A percentile compares a stretch with the other conserved stretches of the same genome.
These are phyloP conservation scores for Coprinopsis sp. DNA, from an alignment of 768 basidiomycete genomes.

Conservation along the genomic window DNA sequence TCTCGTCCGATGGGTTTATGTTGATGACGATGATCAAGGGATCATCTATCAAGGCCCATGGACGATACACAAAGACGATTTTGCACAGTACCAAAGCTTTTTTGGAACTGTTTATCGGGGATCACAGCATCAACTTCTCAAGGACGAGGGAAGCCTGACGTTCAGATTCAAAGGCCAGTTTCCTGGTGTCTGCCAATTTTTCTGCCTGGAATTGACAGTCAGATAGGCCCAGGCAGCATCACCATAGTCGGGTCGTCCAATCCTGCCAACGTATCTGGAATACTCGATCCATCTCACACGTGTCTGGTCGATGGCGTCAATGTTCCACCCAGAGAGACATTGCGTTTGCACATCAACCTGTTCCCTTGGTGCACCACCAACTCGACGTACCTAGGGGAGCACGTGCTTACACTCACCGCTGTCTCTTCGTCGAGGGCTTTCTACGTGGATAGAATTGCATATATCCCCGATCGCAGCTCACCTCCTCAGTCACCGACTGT, in stretches of 20 bases:
- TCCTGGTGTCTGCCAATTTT: background rate
- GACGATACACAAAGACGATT: background rate
- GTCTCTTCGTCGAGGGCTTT: too few relatives aligned
- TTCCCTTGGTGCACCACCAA: too few relatives aligned
- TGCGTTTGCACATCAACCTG: constrained; percentile 16
- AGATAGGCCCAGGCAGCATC: background rate
- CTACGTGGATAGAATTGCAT: too few relatives aligned
- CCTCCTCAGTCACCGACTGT: too few relatives aligned
- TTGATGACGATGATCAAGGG: background rate
- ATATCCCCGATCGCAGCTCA: too few relatives aligned
- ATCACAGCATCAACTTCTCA: background rate
- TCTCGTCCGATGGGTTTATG: background rate
- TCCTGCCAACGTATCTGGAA: background rate
- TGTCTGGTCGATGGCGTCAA: constrained; percentile 19
- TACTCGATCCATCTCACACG: background rate
- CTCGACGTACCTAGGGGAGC: too few relatives aligned
- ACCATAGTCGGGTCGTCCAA: background rate
- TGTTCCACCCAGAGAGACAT: constrained; percentile 2
- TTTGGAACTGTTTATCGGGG: background rate
- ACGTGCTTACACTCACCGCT: too few relatives aligned
- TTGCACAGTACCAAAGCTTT: background rate
- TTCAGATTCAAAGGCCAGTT: background rate
- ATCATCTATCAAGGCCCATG: background rate
- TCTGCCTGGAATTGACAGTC: background rate
- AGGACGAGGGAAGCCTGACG: background rate